phyloP scores from a whole-genome alignment of 805 yeast genomes.

The Middelhovenomyces tepae region DNA sequence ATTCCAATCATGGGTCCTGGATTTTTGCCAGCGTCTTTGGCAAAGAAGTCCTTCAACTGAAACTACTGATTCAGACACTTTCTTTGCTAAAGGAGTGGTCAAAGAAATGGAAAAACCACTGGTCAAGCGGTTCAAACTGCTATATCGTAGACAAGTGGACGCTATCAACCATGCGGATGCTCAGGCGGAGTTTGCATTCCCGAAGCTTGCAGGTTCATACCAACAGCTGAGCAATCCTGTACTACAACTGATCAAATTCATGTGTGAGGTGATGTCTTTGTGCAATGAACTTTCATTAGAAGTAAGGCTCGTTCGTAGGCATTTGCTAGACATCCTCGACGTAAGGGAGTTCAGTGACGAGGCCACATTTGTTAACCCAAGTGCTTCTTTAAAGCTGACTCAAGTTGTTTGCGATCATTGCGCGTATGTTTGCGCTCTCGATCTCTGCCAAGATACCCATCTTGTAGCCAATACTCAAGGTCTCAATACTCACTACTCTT shows the following conservation, averaged over 20 bases:
- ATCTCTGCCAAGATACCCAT: slow-evolving; percentile 65
- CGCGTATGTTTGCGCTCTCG: slow-evolving; percentile 63
- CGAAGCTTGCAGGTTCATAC: slow-evolving; percentile 68
- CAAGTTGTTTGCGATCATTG: slow-evolving; percentile 76
- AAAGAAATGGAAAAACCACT: slow-evolving; percentile 55
- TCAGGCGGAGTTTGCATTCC: slow-evolving; percentile 60
- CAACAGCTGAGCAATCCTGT: slow-evolving; percentile 56
- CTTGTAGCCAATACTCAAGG: slow-evolving; percentile 18
- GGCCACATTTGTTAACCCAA: slow-evolving; percentile 66
- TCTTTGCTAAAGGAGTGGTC: slow-evolving; percentile 29
- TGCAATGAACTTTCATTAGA: slow-evolving; percentile 61
- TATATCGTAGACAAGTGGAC: slow-evolving; percentile 64
- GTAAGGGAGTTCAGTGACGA: slow-evolving; percentile 76
- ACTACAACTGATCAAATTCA: slow-evolving; percentile 65
- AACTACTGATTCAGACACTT: slow-evolving; percentile 16
- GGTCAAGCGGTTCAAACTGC: slow-evolving; percentile 52
- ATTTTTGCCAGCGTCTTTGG: slow-evolving; percentile 62
- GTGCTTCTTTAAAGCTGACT: slow-evolving; percentile 55
- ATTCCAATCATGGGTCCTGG: slow-evolving; percentile 78
- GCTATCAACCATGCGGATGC: slow-evolving; percentile 58
- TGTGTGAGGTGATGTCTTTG: slow-evolving; percentile 64
- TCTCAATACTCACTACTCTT: slow-evolving; percentile 20
- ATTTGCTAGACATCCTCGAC: slow-evolving; percentile 63
- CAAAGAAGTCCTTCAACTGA: slow-evolving; percentile 39
- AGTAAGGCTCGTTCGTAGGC: slow-evolving; percentile 64